Percentiles rank a stretch among this genome's conserved stretches.
Evolutionary conservation across 768 basidiomycete species (phyloP).

Genomic region (Tulasnella sp.): DNA sequence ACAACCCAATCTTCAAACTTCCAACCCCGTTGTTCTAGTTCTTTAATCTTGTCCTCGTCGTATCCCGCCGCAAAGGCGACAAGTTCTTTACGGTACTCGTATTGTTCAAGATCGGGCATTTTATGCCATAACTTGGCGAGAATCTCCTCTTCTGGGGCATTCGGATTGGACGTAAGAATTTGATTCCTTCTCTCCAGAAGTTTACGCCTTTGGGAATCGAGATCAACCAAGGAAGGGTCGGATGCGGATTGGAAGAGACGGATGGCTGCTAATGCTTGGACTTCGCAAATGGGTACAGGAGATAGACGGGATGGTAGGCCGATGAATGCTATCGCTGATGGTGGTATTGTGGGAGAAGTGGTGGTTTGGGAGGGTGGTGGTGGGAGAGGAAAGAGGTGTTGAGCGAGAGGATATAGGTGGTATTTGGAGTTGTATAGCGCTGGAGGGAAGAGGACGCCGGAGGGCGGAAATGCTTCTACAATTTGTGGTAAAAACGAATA

Average conservation of each 20-base stretch:
- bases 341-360: too few species aligned
- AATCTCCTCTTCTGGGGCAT: conserved; percentile 15
- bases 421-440: conserved; percentile 51
- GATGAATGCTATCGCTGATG: conserved; percentile 48
- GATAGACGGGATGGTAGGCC: conserved; percentile 45
- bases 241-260: conserved; percentile 39
- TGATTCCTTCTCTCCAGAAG: conserved; percentile 35
- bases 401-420: conserved; percentile 57
- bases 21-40: conserved; percentile 25
- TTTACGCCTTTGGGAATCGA: conserved; percentile 34
- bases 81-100: conserved; percentile 51
- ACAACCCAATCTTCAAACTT: conserved; percentile 38
- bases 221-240: conserved; percentile 38
- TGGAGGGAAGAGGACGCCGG: conserved; percentile 26
- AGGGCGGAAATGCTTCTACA: not conserved
- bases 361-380: too few species aligned
- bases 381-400: conserved; percentile 60
- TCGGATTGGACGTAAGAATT: too few species aligned
- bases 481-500: conserved; percentile 5
- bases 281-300: conserved; percentile 68
- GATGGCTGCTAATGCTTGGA: conserved; percentile 54
- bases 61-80: conserved; percentile 38
- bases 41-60: conserved; percentile 22
- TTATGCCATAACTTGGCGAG: conserved; percentile 47
- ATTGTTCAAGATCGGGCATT: conserved; percentile 42